These are phyloP conservation scores for Breviolum minutum DNA, from an alignment of 73 alveolate species.

Conservation along the genomic window DNA sequence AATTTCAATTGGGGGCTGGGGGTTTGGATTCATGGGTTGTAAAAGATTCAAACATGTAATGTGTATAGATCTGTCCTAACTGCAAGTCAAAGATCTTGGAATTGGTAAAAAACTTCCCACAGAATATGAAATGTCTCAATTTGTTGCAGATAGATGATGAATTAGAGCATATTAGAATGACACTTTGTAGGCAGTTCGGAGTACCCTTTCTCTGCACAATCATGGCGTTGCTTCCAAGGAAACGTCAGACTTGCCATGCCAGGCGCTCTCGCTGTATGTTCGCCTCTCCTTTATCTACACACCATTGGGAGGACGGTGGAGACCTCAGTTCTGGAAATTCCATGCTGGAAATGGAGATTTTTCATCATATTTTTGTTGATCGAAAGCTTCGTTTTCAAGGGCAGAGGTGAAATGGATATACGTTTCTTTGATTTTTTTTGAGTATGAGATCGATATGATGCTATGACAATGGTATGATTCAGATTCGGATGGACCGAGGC, in stretches of 20 bases:
- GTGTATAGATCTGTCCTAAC: too few species aligned
- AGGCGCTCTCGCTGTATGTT: conserved; percentile 49
- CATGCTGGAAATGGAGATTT: not conserved
- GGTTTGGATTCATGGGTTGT: too few species aligned
- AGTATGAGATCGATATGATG: not conserved
- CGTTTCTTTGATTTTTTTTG: not conserved
- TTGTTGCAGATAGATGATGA: not conserved
- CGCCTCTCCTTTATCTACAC: conserved; percentile 69
- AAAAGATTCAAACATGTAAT: too few species aligned
- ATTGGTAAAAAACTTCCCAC: too few species aligned
- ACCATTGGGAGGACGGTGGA: conserved; percentile 57
- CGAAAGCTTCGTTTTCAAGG: not conserved
- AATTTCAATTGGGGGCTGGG: too few species aligned
- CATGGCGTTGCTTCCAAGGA: not conserved
- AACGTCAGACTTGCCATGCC: not conserved
- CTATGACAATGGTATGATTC: not conserved
- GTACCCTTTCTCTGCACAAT: too few species aligned
- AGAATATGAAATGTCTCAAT: too few species aligned
- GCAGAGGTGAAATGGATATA: not conserved
- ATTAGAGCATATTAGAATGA: not conserved
- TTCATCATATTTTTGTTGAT: not conserved
- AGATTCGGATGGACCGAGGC: not conserved
- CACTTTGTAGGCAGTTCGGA: too few species aligned
- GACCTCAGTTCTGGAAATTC: not conserved
- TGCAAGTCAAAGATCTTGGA: too few species aligned